These are phyloP conservation scores for Aspergillus cristatus DNA, from an alignment of 495 filamentous ascomycete species.

Conservation along the genomic window DNA sequence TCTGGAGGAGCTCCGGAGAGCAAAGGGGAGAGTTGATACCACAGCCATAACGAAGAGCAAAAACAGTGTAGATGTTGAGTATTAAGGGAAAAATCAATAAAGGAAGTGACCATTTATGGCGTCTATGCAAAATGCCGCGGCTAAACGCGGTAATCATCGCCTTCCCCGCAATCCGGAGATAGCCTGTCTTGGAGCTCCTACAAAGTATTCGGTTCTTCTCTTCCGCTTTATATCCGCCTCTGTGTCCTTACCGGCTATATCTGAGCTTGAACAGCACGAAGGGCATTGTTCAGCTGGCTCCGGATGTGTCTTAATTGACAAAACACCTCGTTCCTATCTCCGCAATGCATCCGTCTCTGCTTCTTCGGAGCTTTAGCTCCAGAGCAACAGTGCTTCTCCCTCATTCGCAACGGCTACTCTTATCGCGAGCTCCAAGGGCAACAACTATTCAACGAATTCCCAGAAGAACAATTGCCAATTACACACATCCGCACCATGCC, in stretches of 20 bases:
- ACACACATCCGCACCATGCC: constrained; percentile 60
- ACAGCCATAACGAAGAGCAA: constrained; percentile 23
- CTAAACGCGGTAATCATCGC: constrained; percentile 34
- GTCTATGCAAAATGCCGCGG: constrained; percentile 14
- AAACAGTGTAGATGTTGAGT: not conserved
- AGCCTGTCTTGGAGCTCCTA: constrained; percentile 8
- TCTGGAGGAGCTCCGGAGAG: constrained; percentile 25
- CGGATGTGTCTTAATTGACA: not conserved
- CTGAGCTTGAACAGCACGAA: not conserved
- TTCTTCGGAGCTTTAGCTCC: constrained; percentile 26
- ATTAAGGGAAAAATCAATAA: not conserved
- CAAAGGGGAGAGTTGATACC: constrained; percentile 14
- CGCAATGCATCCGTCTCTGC: constrained; percentile 33
- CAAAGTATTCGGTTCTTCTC: no score
- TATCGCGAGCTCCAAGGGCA: not conserved
- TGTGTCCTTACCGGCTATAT: not conserved
- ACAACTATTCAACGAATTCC: constrained; percentile 1
- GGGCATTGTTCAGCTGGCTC: not conserved
- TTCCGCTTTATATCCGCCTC: constrained; percentile 5
- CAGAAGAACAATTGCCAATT: constrained; percentile 40
- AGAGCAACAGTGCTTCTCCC: constrained; percentile 4
- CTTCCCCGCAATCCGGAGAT: constrained; percentile 31
- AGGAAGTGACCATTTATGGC: not conserved
- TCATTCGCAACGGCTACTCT: constrained; percentile 4
- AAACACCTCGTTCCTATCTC: constrained; percentile 8